These are phyloP conservation scores for Coniella lustricola DNA, from an alignment of 2,329 filamentous ascomycete genomes.

Conservation along the genomic window DNA sequence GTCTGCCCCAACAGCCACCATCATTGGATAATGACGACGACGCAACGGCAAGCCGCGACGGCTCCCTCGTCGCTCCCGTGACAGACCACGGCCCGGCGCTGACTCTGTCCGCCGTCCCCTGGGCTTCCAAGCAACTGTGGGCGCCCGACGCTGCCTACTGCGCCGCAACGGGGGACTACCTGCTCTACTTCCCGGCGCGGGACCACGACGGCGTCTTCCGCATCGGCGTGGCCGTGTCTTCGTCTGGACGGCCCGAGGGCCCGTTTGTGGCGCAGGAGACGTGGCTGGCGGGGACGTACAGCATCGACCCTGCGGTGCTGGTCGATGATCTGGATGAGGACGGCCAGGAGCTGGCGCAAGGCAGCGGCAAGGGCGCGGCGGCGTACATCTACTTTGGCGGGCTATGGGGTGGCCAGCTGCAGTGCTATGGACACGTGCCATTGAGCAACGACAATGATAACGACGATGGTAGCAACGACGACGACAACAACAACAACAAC, in stretches of 20 bases:
- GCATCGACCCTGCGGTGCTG: slow-evolving; percentile 70
- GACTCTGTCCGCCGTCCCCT: slow-evolving; percentile 58
- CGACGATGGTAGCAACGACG: slow-evolving; percentile 32
- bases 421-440: slow-evolving; percentile 69
- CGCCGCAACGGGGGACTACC: slow-evolving; percentile 60
- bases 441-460: slow-evolving; percentile 34
- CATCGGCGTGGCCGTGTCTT: slow-evolving; percentile 70
- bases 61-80: slow-evolving; percentile 34
- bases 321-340: slow-evolving; percentile 54
- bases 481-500: slow-evolving; percentile 17
- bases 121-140: slow-evolving; percentile 75
- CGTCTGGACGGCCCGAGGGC: slow-evolving; percentile 55
- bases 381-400: slow-evolving; percentile 72
- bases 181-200: slow-evolving; percentile 70
- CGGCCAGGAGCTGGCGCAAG: background rate
- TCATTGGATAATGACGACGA: slow-evolving; percentile 40
- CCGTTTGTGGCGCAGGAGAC: slow-evolving; percentile 61
- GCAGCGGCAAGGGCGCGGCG: too few relatives aligned
- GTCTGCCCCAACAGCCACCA: slow-evolving; percentile 23
- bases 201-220: slow-evolving; percentile 65
- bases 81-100: slow-evolving; percentile 69
- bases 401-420: slow-evolving; percentile 73
- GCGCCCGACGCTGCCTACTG: slow-evolving; percentile 62
- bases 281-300: slow-evolving; percentile 62
- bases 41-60: background rate